Conservation (phyloP, 2,329 filamentous ascomycete genomes). For the Colletotrichum ledebouriae region DNA sequence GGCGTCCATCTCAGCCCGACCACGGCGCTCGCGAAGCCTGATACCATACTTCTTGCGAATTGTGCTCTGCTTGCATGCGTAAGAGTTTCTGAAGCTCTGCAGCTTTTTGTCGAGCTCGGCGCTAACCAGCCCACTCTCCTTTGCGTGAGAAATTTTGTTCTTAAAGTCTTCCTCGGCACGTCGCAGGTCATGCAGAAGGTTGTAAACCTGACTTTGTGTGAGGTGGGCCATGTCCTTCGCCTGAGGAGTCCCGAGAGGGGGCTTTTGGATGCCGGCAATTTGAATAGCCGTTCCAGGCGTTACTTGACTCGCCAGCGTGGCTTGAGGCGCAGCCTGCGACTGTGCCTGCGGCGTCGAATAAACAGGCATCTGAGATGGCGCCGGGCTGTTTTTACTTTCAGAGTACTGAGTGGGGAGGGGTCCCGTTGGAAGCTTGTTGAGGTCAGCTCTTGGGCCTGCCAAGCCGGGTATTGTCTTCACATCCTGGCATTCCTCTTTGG, state of each 20-base stretch:
- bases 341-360: conserved; percentile 10
- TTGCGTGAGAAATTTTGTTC: conserved; percentile 17
- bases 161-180: conserved; percentile 49
- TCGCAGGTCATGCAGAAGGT: conserved; percentile 54
- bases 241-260: conserved; percentile 22
- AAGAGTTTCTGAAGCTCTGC: conserved; percentile 63
- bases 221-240: conserved; percentile 34
- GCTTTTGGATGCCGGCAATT: not conserved
- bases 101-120: conserved; percentile 47
- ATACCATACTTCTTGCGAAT: conserved; percentile 72
- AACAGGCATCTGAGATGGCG: not conserved
- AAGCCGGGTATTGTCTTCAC: not conserved
- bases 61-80: conserved; percentile 68
- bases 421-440: conserved; percentile 18
- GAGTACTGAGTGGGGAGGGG: not conserved
- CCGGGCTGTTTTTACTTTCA: conserved; percentile 13
- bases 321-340: not conserved
- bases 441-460: not conserved
- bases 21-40: conserved; percentile 63
- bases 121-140: not conserved
- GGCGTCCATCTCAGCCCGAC: conserved; percentile 60
- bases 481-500: not conserved
- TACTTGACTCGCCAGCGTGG: not conserved
- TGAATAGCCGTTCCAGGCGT: not conserved
- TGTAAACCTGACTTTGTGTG: conserved; percentile 19